Conservation (phyloP, 139 green algal genomes). For the Zygnema cylindricum region DNA sequence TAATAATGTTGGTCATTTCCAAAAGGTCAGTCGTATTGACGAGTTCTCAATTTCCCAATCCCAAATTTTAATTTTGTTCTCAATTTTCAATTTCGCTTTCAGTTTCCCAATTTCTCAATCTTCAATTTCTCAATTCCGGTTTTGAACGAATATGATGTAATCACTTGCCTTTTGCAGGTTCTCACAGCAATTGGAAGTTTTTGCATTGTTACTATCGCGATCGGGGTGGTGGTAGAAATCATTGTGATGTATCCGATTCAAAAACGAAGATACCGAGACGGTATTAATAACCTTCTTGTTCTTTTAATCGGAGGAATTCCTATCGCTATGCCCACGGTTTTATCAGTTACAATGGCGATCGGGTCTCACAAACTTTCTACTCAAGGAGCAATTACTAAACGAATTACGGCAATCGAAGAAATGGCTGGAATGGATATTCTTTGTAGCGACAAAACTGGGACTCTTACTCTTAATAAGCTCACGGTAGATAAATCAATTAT, state of each 20-base stretch:
- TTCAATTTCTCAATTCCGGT: no score
- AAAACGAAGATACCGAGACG: constrained; percentile 3
- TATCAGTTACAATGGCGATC: constrained; percentile 86
- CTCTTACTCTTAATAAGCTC: constrained; percentile 93
- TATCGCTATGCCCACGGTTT: constrained; percentile 91
- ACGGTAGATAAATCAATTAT: constrained; percentile 72
- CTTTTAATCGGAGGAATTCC: constrained; percentile 91
- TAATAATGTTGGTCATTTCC: constrained; percentile 85
- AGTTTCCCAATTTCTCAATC: no score
- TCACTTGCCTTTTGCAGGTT: constrained; percentile 72
- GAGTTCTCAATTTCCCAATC: no score
- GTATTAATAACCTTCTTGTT: constrained; percentile 81
- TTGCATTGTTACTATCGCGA: constrained; percentile 81
- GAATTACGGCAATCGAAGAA: constrained; percentile 80
- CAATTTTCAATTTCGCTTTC: no score
- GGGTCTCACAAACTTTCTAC: constrained; percentile 80
- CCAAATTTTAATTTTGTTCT: no score
- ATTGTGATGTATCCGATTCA: constrained; percentile 47
- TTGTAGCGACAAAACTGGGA: constrained; percentile 90
- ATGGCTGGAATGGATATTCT: constrained; percentile 90
- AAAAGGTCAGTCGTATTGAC: constrained; percentile 64
- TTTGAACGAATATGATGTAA: no score
- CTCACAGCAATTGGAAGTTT: constrained; percentile 83
- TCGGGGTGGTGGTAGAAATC: constrained; percentile 59
- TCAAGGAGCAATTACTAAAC: constrained; percentile 48